A percentile compares a stretch with the other conserved stretches of the same genome.
These are phyloP conservation scores for Aphanomyces astaci DNA, from an alignment of 352 stramenopile genomes.

Conservation along the genomic window DNA sequence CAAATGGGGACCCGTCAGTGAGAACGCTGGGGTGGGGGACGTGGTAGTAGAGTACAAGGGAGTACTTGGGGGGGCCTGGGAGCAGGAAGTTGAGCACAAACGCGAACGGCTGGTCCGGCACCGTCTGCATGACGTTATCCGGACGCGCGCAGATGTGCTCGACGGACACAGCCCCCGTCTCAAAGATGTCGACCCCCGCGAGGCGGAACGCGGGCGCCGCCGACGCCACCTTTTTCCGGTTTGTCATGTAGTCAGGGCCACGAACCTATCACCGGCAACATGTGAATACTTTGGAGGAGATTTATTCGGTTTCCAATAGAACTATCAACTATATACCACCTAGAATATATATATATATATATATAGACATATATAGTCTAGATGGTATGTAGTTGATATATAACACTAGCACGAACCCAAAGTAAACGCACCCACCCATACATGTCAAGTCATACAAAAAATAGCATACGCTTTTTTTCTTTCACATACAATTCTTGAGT, in stretches of 20 bases:
- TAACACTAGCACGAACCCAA: no score
- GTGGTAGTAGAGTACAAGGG: conserved; percentile 68
- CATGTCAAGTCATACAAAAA: no score
- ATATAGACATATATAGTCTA: no score
- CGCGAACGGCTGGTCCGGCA: conserved; percentile 55
- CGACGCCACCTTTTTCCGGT: conserved; percentile 65
- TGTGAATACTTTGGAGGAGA: no score
- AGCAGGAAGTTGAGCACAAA: conserved; percentile 77
- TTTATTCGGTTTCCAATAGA: no score
- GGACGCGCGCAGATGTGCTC: conserved; percentile 54
- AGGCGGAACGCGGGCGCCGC: conserved; percentile 56
- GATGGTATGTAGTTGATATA: no score
- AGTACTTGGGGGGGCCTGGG: conserved; percentile 49
- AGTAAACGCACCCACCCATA: background rate
- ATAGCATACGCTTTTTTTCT: no score
- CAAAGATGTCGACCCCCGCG: conserved; percentile 56
- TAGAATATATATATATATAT: no score
- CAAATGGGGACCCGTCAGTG: conserved; percentile 48
- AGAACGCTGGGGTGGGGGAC: conserved; percentile 41
- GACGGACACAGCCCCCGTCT: conserved; percentile 36
- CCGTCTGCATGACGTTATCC: conserved; percentile 55
- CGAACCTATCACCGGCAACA: conserved; percentile 32
- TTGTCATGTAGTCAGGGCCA: conserved; percentile 54
- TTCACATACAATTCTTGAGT: no score
- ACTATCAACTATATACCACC: no score